phyloP scores from a whole-genome alignment of 1,139 yeast species.

The Wickerhamomyces sp. region DNA sequence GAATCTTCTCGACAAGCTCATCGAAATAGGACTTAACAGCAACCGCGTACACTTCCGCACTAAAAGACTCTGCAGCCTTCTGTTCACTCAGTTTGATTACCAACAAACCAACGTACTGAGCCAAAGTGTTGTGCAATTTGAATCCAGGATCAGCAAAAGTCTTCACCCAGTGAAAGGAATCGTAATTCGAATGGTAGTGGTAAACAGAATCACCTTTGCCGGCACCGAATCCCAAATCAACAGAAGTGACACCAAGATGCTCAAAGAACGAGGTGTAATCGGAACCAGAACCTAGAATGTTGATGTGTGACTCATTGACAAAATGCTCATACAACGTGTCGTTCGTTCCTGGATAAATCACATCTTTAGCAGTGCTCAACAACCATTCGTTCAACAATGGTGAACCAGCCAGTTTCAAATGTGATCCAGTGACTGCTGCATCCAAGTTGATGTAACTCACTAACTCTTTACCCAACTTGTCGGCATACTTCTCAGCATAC shows the following conservation, averaged over 20 bases:
- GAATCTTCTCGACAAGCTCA: slow-evolving; percentile 29
- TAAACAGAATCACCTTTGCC: slow-evolving; percentile 46
- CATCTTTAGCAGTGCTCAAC: slow-evolving; percentile 33
- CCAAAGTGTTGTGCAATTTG: slow-evolving; percentile 46
- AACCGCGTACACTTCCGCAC: slow-evolving; percentile 37
- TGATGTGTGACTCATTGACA: slow-evolving; percentile 32
- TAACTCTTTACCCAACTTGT: slow-evolving; percentile 38
- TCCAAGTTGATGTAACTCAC: slow-evolving; percentile 62
- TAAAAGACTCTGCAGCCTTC: slow-evolving; percentile 37
- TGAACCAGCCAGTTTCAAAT: slow-evolving; percentile 40
- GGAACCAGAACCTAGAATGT: slow-evolving; percentile 57
- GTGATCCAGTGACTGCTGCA: slow-evolving; percentile 51
- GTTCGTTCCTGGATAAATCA: slow-evolving; percentile 42
- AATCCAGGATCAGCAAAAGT: slow-evolving; percentile 55
- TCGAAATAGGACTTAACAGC: slow-evolving; percentile 30
- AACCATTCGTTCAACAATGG: slow-evolving; percentile 46
- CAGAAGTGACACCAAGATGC: slow-evolving; percentile 60
- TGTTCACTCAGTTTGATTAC: slow-evolving; percentile 42
- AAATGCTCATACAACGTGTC: slow-evolving; percentile 56
- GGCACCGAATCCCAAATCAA: slow-evolving; percentile 48
- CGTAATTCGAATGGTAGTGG: slow-evolving; percentile 68
- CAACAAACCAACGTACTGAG: slow-evolving; percentile 46
- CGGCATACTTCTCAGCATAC: slow-evolving; percentile 53
- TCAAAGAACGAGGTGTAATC: slow-evolving; percentile 67
- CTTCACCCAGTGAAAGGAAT: slow-evolving; percentile 64